phyloP scores from a whole-genome alignment of 768 basidiomycete genomes.

The Lyophyllum decastes region DNA sequence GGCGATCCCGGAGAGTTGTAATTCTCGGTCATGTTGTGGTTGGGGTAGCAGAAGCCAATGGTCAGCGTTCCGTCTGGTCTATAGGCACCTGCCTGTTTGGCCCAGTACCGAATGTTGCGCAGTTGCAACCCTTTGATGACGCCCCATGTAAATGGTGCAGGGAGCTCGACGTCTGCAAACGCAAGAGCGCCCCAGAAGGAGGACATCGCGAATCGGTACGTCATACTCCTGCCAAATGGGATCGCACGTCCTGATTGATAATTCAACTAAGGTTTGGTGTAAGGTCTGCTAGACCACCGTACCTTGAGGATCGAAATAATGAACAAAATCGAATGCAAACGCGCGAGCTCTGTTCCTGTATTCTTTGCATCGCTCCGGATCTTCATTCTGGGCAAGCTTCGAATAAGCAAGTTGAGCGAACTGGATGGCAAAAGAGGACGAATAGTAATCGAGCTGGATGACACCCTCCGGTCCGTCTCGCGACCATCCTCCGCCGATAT shows the following conservation, averaged over 20 bases:
- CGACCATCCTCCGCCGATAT: conserved; percentile 76
- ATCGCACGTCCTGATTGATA: conserved; percentile 59
- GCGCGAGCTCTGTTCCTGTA: conserved; percentile 62
- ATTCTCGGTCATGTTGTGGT: conserved; percentile 76
- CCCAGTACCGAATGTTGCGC: conserved; percentile 74
- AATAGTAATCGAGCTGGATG: conserved; percentile 79
- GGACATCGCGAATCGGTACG: conserved; percentile 81
- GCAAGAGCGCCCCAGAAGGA: conserved; percentile 78
- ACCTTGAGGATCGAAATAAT: conserved; percentile 78
- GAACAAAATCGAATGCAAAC: conserved; percentile 71
- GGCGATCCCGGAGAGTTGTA: conserved; percentile 80
- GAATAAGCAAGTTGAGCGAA: conserved; percentile 73
- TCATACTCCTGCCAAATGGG: conserved; percentile 75
- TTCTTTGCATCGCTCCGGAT: conserved; percentile 64
- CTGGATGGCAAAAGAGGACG: conserved; percentile 79
- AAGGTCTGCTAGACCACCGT: conserved; percentile 8
- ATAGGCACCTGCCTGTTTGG: conserved; percentile 61
- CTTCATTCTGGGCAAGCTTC: conserved; percentile 60
- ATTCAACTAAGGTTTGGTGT: not conserved
- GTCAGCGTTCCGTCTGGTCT: conserved; percentile 68
- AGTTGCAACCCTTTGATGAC: conserved; percentile 73
- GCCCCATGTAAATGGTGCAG: conserved; percentile 74
- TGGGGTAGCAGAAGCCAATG: conserved; percentile 71
- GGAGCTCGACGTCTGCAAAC: conserved; percentile 68
- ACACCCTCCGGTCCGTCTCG: conserved; percentile 78